Evolutionary conservation across 495 filamentous ascomycete species (phyloP), one percentile per base, ranked within the genome.

Genomic region (Penicillium herquei): DNA sequence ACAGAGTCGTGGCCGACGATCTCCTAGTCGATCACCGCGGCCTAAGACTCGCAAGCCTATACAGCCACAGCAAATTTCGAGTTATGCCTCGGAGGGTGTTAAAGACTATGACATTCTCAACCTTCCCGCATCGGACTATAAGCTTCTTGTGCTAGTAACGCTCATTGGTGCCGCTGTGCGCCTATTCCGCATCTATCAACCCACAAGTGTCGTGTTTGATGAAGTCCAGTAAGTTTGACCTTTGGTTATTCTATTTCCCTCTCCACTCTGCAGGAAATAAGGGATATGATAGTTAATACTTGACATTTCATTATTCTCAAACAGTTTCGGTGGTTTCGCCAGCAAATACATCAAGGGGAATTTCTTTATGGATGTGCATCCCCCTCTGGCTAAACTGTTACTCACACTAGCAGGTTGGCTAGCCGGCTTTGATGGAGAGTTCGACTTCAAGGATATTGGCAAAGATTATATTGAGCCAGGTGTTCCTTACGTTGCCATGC

Each of bases 351-450:
- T 98, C 78, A 97, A 98, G 73, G 94, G 94, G 59, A 84, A 78
- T 59, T 98, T 98, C 79, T 98, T 98, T 71, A 98, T 98, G 94
- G 94, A 98, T 66, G 94, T 98, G 4, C 94, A 98, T 64, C 94
- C 94, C 13, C 94, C 94, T n/a, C 82, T 98, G 8, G 94, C 94
- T 47, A 98, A 98, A 75, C 77, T 98, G 56, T 84, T 98, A 60
- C 88, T 98, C 56, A 96, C 94, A 40, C 84, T 98, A 40, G 92
- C 93, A 58, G 94, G 94, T 48, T 98, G 88, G 87, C 73, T 97
- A 47, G 94, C 92, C 58, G 94, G 95, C 18, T 98, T 97, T 66
- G 82, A 97, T 70, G 94, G 94, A 47, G 80, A 89, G 43, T 98
- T 98, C 57, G 94, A 98, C 69, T 98, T 98, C 79, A 98, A 98